phyloP scores from a whole-genome alignment of 2,329 filamentous ascomycete genomes.

The Rhynchosporium agropyri region DNA sequence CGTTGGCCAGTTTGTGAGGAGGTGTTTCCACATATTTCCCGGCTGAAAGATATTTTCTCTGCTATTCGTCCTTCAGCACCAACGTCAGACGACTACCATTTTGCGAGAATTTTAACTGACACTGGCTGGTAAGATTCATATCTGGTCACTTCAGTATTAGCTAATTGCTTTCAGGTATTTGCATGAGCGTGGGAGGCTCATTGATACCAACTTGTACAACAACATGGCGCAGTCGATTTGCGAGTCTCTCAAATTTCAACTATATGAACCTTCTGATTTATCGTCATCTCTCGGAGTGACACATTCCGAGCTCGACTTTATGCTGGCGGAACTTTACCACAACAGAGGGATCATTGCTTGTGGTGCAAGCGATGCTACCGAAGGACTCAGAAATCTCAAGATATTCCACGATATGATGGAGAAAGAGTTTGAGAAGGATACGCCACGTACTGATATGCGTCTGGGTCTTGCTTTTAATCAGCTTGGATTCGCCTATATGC shows the following conservation, averaged over 20 bases:
- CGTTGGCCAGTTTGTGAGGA: conserved; percentile 5
- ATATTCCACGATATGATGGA: conserved; percentile 18
- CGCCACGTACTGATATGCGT: conserved; percentile 17
- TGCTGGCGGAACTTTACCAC: neutral
- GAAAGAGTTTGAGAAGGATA: conserved; percentile 4
- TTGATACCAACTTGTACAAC: neutral
- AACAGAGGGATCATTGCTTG: conserved; percentile 2
- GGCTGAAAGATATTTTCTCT: neutral
- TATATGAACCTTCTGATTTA: conserved; percentile 26
- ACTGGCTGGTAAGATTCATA: neutral
- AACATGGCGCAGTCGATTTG: conserved; percentile 17
- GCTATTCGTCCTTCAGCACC: neutral
- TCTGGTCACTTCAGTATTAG: neutral
- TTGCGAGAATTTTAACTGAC: neutral
- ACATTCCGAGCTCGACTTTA: neutral
- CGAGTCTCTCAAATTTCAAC: conserved; percentile 27
- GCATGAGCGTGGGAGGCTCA: conserved; percentile 1
- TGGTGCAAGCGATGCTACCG: neutral
- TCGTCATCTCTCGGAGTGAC: conserved; percentile 11
- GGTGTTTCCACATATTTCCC: neutral
- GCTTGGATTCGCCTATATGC: conserved; percentile 17
- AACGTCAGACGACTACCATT: neutral
- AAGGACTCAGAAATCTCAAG: conserved; percentile 2
- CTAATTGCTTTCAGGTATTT: neutral
- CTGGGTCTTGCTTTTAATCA: conserved; percentile 24